Evolutionary conservation across 805 yeast species (phyloP), one percentile per base, ranked within the genome.

Genomic region (Kodamaea hsintzibuensis): DNA sequence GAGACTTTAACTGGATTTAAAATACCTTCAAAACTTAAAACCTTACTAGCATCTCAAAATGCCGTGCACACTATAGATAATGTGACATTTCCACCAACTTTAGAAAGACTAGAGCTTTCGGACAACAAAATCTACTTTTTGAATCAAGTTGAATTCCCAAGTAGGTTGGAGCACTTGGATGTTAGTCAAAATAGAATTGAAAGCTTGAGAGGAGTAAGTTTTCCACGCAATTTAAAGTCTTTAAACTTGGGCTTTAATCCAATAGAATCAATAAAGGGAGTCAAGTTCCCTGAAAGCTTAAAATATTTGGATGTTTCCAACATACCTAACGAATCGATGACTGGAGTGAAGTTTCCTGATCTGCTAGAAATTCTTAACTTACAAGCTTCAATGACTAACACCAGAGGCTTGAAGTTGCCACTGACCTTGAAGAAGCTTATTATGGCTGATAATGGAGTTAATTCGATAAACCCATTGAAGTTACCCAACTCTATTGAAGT

Each of bases 281-380:
- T 64, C 16, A 69, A 68, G 50, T 74, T 76, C 45, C 80, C 80
- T 3, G 79, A 75, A 12, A 52, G 57, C 19, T 56, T 76, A 37
- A 62, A 62, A 44, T 66, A 67, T 55, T 63, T 76, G 57, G 80
- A 76, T 55, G 55, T 73, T 9, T 73, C 79, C 6, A 72, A 73
- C 51, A 68, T 76, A 7, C 80, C 80, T 2, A 76, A 75, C 56
- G 80, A 76, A 57, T 68, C 77, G 8, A 76, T 76, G 80, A 71
- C 79, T 0, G 78, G 80, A 1, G 68, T 76, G n/a, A 76, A 73
- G 54, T 74, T 76, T 50, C 80, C 80, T 1, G 80, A 76, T 51
- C 66, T 61, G 63, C 59, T 71, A 30, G 60, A 60, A 18, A 65
- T 63, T 1, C 66, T 76, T 49, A 76, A 76, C 54, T 59, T 76